Conservation (phyloP, 768 basidiomycete genomes). For the Termitomyces titanicus region DNA sequence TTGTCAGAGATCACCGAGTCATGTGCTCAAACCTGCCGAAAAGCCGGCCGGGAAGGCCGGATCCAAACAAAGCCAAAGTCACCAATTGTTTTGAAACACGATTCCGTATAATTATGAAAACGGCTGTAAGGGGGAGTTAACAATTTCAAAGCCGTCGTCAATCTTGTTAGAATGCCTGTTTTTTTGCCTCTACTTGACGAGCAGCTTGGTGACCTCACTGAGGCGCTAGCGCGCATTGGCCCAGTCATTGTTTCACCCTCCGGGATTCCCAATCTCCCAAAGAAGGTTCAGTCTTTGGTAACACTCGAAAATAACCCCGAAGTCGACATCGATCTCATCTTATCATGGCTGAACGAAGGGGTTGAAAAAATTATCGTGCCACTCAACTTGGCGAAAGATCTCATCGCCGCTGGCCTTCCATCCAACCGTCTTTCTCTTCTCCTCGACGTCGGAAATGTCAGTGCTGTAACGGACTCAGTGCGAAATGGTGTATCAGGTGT, state of each 20-base stretch:
- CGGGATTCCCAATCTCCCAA: conserved; percentile 24
- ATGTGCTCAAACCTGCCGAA: too few relatives aligned
- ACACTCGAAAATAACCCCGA: conserved; percentile 50
- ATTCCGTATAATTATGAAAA: too few relatives aligned
- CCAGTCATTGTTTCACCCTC: conserved; percentile 60
- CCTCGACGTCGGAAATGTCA: conserved; percentile 69
- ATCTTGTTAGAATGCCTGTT: conserved; percentile 32
- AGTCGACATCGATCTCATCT: conserved; percentile 49
- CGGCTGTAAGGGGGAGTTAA: too few relatives aligned
- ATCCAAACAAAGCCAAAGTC: too few relatives aligned
- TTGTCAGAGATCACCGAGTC: too few relatives aligned
- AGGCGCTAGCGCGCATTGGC: conserved; percentile 68
- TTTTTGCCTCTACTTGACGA: conserved; percentile 63
- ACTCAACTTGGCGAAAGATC: conserved; percentile 58
- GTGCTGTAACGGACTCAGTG: conserved; percentile 71
- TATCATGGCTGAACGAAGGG: conserved; percentile 72
- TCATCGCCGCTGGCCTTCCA: conserved; percentile 61
- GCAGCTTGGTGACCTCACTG: conserved; percentile 44
- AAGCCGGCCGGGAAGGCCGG: too few relatives aligned
- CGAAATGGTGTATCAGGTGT: conserved; percentile 75
- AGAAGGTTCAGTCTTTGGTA: conserved; percentile 43
- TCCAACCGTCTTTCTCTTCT: conserved; percentile 71
- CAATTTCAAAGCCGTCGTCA: too few relatives aligned
- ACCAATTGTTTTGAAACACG: too few relatives aligned
- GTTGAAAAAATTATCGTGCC: conserved; percentile 78